Base-by-base conservation (phyloP, 1,284 basidiomycete genomes). In the Fereydounia khargensis region DNA sequence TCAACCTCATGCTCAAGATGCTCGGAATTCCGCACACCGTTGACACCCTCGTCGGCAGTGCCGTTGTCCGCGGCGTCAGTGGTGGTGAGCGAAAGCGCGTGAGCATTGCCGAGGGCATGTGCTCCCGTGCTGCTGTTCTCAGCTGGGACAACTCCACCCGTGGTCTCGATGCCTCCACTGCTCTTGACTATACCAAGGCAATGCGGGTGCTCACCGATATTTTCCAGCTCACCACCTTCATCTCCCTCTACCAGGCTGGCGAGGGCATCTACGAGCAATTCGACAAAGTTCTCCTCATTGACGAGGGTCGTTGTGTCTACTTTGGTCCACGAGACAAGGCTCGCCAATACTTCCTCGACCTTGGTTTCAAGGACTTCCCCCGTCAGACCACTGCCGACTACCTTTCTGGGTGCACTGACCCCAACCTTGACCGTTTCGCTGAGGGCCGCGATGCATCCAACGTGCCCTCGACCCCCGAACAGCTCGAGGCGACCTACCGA, bases 231-330 rank as follows among this genome's bases (percentile, higher is more conserved):
- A 60, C 41, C 17, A 57, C 45, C 18, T 63, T 77, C 23, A 63
- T 68, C 18, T 75, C 79, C 3, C 74, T 83, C 35, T 83, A 83
- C 74, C 81, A 82, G 68, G 77, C 79, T 3, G 17, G 85, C 84
- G 64, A 88, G 87, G 73, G 78, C 13, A 79, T 80, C 3, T 80
- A 79, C 70, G 77, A 83, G 35, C 58, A 57, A 19, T 65, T 61
- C 27, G 62, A 65, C 54, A 56, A 56, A 39, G 39, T 65, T 20
- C 56, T 68, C 54, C 82, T 94, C 18, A 79, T 94, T 41, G 84
- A 89, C 76, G 80, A 88, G 73, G 90, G 90, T 9, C 85, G 52
- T 18, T 85, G 89, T 71, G 87, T 89, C 30, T 92, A 84, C 80
- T 89, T 84, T 71, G 90, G 90, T 5, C 82, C 84, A 6, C 81